phyloP scores from a whole-genome alignment of 139 green algal species.

The Picochlorum sp. region DNA sequence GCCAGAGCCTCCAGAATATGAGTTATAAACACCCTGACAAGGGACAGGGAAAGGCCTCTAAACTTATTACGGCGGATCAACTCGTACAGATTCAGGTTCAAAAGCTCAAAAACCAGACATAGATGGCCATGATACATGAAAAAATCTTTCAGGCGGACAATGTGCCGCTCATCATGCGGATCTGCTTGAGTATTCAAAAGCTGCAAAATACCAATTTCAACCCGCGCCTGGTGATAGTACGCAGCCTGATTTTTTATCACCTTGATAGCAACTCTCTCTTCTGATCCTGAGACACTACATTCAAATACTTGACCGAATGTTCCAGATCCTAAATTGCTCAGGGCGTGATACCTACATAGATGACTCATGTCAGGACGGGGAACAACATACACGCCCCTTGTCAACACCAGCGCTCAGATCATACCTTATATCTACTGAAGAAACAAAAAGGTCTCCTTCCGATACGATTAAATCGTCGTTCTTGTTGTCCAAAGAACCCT shows the following conservation, averaged over 20 bases:
- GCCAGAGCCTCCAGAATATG: constrained; percentile 80
- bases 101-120: constrained; percentile 96
- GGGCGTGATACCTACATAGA: constrained; percentile 56
- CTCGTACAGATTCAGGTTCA: constrained; percentile 96
- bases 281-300: constrained; percentile 26
- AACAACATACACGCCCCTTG: background rate
- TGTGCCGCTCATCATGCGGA: constrained; percentile 67
- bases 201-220: constrained; percentile 87
- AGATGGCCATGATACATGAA: constrained; percentile 89
- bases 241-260: constrained; percentile 98
- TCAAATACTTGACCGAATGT: constrained; percentile 94
- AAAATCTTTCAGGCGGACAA: constrained; percentile 90
- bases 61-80: constrained; percentile 92
- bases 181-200: constrained; percentile 83
- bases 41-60: constrained; percentile 73
- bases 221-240: constrained; percentile 77
- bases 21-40: constrained; percentile 74
- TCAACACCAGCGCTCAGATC: background rate
- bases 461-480: constrained; percentile 79
- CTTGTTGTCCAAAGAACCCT: constrained; percentile 78
- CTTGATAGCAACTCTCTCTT: constrained; percentile 70
- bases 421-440: constrained; percentile 12
- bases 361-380: background rate
- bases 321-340: constrained; percentile 77
- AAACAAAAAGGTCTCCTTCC: constrained; percentile 55